Evolutionary conservation across 2,329 filamentous ascomycete species (phyloP).

Genomic region (Juglanconis oblonga): DNA sequence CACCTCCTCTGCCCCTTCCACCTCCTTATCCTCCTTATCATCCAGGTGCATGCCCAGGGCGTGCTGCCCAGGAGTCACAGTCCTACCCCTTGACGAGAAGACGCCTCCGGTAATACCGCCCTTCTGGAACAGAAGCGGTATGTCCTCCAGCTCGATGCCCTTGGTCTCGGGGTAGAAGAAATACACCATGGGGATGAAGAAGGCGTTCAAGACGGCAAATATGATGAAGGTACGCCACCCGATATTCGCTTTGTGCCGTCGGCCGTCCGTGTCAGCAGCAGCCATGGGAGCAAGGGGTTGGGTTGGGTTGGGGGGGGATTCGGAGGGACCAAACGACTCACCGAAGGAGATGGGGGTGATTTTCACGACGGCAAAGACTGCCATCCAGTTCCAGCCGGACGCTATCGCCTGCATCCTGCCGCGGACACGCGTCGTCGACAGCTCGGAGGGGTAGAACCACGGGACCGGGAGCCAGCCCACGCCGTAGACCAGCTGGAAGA

Average conservation of each 20-base stretch:
- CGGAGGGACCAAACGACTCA: neutral
- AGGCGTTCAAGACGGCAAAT: constrained; percentile 18
- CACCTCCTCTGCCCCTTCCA: neutral
- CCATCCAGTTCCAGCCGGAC: constrained; percentile 26
- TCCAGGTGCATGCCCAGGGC: neutral
- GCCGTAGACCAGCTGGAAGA: constrained; percentile 41
- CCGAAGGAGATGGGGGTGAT: constrained; percentile 22
- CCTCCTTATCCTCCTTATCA: neutral
- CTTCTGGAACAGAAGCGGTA: constrained; percentile 37
- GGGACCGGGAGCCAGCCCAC: constrained; percentile 41
- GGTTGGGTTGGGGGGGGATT: too few species aligned
- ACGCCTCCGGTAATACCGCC: constrained; percentile 35
- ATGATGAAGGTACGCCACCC: constrained; percentile 24
- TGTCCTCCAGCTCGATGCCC: constrained; percentile 41
- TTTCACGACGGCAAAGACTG: constrained; percentile 15
- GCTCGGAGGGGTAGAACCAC: constrained; percentile 40
- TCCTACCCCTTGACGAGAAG: constrained; percentile 6
- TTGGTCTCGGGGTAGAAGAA: constrained; percentile 44
- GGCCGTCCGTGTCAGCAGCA: neutral
- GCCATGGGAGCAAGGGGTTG: neutral
- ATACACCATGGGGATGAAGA: constrained; percentile 33
- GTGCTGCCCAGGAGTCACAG: constrained; percentile 4
- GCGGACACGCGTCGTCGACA: constrained; percentile 38
- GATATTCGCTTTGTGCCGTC: constrained; percentile 17
- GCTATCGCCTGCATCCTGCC: constrained; percentile 38